Conservation (phyloP, 495 filamentous ascomycete genomes). For the Clavariopsis aquatica region DNA sequence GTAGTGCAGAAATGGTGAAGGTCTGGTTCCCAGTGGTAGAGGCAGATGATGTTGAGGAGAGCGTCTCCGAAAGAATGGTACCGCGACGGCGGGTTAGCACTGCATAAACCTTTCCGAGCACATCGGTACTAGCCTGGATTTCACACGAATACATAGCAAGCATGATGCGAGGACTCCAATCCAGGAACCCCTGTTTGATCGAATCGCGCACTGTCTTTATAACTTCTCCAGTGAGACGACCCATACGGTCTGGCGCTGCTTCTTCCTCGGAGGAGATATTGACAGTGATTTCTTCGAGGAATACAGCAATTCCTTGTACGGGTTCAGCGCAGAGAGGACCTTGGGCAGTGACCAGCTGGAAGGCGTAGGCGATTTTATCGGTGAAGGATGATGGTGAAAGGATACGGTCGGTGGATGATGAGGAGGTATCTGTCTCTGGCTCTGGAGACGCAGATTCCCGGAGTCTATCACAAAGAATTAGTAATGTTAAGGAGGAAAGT, state of each 20-base stretch:
- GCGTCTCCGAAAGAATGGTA: slow-evolving; percentile 80
- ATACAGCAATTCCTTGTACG: slow-evolving; percentile 88
- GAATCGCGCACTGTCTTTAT: slow-evolving; percentile 83
- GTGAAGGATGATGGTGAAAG: slow-evolving; percentile 71
- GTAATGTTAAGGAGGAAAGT: slow-evolving; percentile 8
- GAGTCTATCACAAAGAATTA: slow-evolving; percentile 39
- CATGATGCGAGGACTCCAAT: slow-evolving; percentile 91
- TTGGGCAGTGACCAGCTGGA: slow-evolving; percentile 87
- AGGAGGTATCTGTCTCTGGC: neutral
- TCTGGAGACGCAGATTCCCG: slow-evolving; percentile 28
- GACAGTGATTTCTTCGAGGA: slow-evolving; percentile 77
- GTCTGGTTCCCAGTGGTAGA: slow-evolving; percentile 72
- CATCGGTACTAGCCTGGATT: slow-evolving; percentile 94
- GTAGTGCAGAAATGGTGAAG: slow-evolving; percentile 82
- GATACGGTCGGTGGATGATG: slow-evolving; percentile 45
- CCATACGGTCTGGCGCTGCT: slow-evolving; percentile 63
- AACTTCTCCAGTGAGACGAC: slow-evolving; percentile 83
- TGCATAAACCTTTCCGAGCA: slow-evolving; percentile 90
- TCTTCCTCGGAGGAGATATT: slow-evolving; percentile 55
- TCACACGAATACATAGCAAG: slow-evolving; percentile 98
- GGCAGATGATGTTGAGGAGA: slow-evolving; percentile 66
- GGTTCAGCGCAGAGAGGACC: slow-evolving; percentile 93
- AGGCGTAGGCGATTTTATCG: slow-evolving; percentile 89
- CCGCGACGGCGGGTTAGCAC: slow-evolving; percentile 90
- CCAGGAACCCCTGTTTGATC: slow-evolving; percentile 85